Evolutionary conservation across 768 basidiomycete species (phyloP).

Genomic region (Russula sp.): DNA sequence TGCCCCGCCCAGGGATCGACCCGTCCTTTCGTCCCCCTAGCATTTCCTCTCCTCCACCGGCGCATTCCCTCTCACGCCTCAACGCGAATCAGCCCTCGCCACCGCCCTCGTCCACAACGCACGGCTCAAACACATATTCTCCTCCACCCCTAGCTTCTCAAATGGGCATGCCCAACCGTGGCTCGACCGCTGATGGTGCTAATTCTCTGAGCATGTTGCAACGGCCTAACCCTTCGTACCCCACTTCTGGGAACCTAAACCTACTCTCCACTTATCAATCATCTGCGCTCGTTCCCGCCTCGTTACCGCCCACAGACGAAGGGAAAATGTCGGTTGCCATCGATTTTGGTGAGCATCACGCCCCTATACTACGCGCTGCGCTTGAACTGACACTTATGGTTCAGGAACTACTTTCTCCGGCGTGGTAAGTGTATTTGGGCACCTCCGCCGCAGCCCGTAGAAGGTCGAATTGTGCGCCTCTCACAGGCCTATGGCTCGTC

Average conservation of each 20-base stretch:
- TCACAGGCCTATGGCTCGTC: constrained; percentile 79
- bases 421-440: constrained; percentile 51
- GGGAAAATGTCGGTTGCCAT: constrained; percentile 80
- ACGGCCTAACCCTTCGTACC: constrained; percentile 16
- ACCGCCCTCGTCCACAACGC: not conserved
- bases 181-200: not conserved
- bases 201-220: constrained; percentile 5
- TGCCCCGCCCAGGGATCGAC: constrained; percentile 27
- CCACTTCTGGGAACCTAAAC: constrained; percentile 7
- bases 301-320: constrained; percentile 40
- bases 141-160: constrained; percentile 1
- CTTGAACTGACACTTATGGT: constrained; percentile 17
- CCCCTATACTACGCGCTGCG: not conserved
- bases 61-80: not conserved
- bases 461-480: not conserved
- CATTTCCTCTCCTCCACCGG: not conserved
- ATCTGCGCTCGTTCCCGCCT: not conserved
- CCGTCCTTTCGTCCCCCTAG: not conserved
- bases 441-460: not conserved
- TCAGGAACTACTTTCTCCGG: constrained; percentile 85
- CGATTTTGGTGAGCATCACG: constrained; percentile 58
- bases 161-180: not conserved
- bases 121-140: not conserved
- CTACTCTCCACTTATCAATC: constrained; percentile 14
- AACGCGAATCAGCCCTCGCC: not conserved